Evolutionary conservation across 306 rosid species (phyloP), one percentile per base, ranked within the genome.

Genomic region (Vigna nakashimae): DNA sequence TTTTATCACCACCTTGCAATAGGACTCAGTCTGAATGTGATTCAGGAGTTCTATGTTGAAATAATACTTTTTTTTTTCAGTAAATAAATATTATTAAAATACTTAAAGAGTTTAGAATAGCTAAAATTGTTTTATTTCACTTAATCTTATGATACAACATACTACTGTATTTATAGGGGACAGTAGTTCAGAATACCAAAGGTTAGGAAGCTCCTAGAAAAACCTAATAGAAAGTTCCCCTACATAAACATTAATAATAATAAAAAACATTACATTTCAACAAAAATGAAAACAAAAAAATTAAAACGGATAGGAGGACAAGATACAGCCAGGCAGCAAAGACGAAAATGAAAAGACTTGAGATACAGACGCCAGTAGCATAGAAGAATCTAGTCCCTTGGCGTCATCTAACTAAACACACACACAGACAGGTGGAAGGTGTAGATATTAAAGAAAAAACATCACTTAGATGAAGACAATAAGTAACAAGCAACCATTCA

Each of bases 1-100:
- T 18, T 16, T 16, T 49, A 9, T 2, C 60, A 58, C 28, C 45
- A 22, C 9, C 3, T 24, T 18, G 4, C 24, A 51, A 58, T 28
- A n/a, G 58, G 20, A 58, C 40, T 58, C 72, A 52, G 55, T 75
- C 45, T 11, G 18, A 70, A 69, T 4, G 9, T 6, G 81, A 60
- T 51, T 42, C 78, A 59, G 48, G 18, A 69, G 26, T 66, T 42
- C n/a, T 14, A 69, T 7, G 74, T 32, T 70, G 52, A 38, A 22
- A 11, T 60, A 30, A 7, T 69, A 63, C 55, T 40, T 73, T 58
- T 51, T 6, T 24, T 57, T 73, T 56, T 2, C 11, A 26, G 43
- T 42, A 42, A 57, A 22, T 9, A 2, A 4, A 24, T 50, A 43
- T 40, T 42, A 73, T 58, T 12, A 10, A 2, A 45, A 26, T 26